A percentile compares a stretch with the other conserved stretches of the same genome.
Conservation (phyloP, 2,329 filamentous ascomycete species). For the Chaetothyriales sp. region DNA sequence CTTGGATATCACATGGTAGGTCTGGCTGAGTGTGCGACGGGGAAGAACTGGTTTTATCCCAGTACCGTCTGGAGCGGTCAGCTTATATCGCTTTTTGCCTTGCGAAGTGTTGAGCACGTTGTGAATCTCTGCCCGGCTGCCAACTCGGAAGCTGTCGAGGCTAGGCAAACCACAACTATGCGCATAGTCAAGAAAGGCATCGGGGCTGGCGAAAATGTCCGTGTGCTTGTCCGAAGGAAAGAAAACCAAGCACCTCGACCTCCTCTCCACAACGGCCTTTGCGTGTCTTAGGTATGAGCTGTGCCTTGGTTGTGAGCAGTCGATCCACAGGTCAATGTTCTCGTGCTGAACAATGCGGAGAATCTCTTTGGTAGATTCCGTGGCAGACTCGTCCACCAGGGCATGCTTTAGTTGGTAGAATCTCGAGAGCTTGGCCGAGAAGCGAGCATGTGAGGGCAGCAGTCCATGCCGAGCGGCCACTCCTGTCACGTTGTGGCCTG, state of each 20-base stretch:
- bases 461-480: conserved; percentile 44
- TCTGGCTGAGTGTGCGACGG: conserved; percentile 37
- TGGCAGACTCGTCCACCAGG: conserved; percentile 21
- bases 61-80: conserved; percentile 49
- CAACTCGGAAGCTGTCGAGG: conserved; percentile 40
- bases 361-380: conserved; percentile 41
- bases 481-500: conserved; percentile 54
- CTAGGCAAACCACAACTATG: conserved; percentile 22
- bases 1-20: conserved; percentile 37
- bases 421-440: conserved; percentile 39
- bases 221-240: conserved; percentile 3
- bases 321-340: conserved; percentile 55
- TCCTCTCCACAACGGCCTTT: conserved; percentile 44
- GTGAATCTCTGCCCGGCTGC: conserved; percentile 38
- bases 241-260: conserved; percentile 39
- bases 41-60: conserved; percentile 44
- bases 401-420: conserved; percentile 38
- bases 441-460: conserved; percentile 39
- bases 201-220: conserved; percentile 2
- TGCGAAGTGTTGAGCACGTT: conserved; percentile 34
- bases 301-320: conserved; percentile 47
- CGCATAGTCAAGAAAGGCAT: conserved; percentile 7
- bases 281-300: conserved; percentile 49
- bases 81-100: conserved; percentile 38
- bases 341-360: conserved; percentile 45